Conservation (phyloP, 2,329 filamentous ascomycete species). For the Ceratocystis albifundus region DNA sequence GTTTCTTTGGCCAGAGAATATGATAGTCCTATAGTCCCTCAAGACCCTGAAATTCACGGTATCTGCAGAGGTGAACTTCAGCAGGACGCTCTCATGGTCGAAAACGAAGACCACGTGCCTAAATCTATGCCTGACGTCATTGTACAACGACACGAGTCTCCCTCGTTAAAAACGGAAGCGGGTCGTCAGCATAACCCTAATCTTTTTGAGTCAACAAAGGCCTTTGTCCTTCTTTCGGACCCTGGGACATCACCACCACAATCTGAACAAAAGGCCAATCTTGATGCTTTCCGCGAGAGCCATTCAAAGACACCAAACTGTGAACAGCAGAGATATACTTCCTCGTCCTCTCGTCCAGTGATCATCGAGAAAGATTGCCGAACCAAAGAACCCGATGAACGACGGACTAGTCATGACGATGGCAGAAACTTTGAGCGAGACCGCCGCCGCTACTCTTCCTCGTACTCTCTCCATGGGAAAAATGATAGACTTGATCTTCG, state of each 20-base stretch:
- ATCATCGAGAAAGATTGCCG: neutral
- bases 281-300: slow-evolving; percentile 10
- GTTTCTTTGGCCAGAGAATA: slow-evolving; percentile 20
- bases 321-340: slow-evolving; percentile 12
- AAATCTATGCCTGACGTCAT: slow-evolving; percentile 20
- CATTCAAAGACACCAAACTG: slow-evolving; percentile 10
- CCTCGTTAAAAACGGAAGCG: neutral
- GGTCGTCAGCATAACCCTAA: slow-evolving; percentile 10
- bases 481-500: slow-evolving; percentile 18
- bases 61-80: slow-evolving; percentile 18
- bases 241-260: slow-evolving; percentile 13
- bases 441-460: slow-evolving; percentile 15
- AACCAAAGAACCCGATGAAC: neutral
- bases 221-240: slow-evolving; percentile 20
- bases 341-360: slow-evolving; percentile 12
- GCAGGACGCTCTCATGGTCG: slow-evolving; percentile 18
- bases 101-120: slow-evolving; percentile 19
- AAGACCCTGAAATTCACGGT: slow-evolving; percentile 18
- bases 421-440: slow-evolving; percentile 10
- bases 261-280: slow-evolving; percentile 9
- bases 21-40: neutral
- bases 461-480: slow-evolving; percentile 13
- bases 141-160: neutral
- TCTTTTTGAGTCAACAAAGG: neutral
- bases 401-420: neutral